Evolutionary conservation across 352 stramenopile genomes (phyloP).

Genomic region (Pythium volutum): DNA sequence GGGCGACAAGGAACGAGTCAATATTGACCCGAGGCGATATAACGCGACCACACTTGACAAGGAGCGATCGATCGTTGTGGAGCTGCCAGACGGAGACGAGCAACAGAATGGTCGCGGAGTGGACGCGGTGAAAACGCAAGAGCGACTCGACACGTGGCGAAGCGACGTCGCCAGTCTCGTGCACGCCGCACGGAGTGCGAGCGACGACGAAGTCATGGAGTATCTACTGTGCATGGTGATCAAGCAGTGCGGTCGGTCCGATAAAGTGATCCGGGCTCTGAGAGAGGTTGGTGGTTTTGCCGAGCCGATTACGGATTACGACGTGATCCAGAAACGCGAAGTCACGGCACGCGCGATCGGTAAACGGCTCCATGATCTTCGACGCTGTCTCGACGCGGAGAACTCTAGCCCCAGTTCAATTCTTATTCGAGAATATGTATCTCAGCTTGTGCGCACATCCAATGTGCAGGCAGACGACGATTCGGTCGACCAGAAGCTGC

Average conservation of each 20-base stretch:
- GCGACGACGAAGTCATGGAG: conserved; percentile 61
- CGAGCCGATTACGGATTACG: conserved; percentile 43
- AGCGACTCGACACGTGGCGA: conserved; percentile 14
- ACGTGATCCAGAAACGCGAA: conserved; percentile 40
- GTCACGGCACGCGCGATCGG: conserved; percentile 19
- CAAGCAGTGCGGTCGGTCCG: conserved; percentile 34
- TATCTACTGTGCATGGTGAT: conserved; percentile 59
- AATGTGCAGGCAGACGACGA: background rate
- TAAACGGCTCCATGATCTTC: conserved; percentile 24
- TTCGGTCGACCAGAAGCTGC: background rate
- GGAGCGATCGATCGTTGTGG: conserved; percentile 37
- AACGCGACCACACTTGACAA: conserved; percentile 60
- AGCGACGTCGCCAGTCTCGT: conserved; percentile 30
- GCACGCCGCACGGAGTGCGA: conserved; percentile 27
- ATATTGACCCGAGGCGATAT: conserved; percentile 63
- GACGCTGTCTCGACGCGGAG: background rate
- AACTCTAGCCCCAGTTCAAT: background rate
- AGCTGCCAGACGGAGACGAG: conserved; percentile 10
- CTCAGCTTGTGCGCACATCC: background rate
- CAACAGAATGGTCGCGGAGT: background rate
- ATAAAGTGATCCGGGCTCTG: conserved; percentile 50
- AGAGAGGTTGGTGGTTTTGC: conserved; percentile 30
- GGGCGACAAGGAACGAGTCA: conserved; percentile 58
- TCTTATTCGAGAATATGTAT: conserved; percentile 4
- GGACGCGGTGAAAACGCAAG: conserved; percentile 14